Base-by-base conservation (phyloP, 106 monocot genomes). In the Dendrobium officinale region DNA sequence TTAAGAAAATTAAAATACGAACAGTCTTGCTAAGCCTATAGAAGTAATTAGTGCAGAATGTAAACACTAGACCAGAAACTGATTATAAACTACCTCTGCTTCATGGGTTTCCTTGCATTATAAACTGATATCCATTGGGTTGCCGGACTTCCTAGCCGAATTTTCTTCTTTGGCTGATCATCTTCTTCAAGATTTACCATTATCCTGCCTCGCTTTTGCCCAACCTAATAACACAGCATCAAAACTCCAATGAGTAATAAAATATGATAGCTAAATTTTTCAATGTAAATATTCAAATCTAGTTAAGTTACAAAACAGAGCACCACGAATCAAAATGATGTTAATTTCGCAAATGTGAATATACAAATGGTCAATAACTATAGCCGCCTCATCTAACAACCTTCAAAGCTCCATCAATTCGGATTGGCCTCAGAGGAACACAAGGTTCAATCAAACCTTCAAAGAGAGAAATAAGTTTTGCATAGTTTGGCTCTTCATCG, bases 51-150 rank as follows among this genome's bases (percentile, higher is more conserved):
- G 18, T 20, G 20, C 42, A 19, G 3, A 17, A 41, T 74, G 4
- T 43, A 74, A 18, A 74, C 70, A 42, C 13, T 51, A 27, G 49
- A 76, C 5, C 22, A 29, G 19, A 24, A 26, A 9, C 13, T 44
- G 24, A n/a, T 27, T 20, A 42, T 45, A 42, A 75, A 18, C 78
- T 87, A 97, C 97, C 97, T 98, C 83, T 98, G 97, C 75, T 98
- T 98, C 97, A 98, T 98, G 16, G 94, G 92, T 59, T 88, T 82
- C 73, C 94, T 88, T 75, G 94, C 94, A 86, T 98, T 98, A 77
- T 98, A 98, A 80, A 98, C 94, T 77, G 97, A 94, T 79, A 98
- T 92, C 97, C 97, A 98, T 80, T 98, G 97, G 20, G 91, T 94
- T 67, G 97, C 97, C 24, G 94, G 94, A 81, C 86, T 94, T 78